A percentile compares a stretch with the other conserved stretches of the same genome.
These are phyloP conservation scores for Populus hybrid DNA, from an alignment of 441 rosid genomes.

Conservation along the genomic window DNA sequence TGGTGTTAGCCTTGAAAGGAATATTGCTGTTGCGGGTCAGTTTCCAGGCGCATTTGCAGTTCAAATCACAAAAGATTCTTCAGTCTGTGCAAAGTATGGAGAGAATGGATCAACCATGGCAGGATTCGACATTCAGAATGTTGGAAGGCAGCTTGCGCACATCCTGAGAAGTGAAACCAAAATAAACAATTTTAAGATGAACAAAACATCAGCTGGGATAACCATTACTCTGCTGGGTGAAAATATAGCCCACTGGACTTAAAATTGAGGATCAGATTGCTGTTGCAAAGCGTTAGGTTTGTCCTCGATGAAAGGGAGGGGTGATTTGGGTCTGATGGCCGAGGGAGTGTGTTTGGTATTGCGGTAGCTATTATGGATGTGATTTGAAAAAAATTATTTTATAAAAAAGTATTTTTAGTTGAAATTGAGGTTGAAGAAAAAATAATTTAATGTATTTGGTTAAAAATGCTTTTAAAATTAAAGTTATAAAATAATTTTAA, in stretches of 20 bases:
- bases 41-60: conserved; percentile 43
- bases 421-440: too few species aligned
- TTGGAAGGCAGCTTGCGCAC: conserved; percentile 60
- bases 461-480: too few species aligned
- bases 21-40: conserved; percentile 30
- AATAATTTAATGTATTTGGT: too few species aligned
- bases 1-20: conserved; percentile 41
- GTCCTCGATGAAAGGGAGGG: conserved; percentile 37
- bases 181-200: conserved; percentile 37
- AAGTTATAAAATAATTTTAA: too few species aligned
- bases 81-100: conserved; percentile 42
- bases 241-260: conserved; percentile 44
- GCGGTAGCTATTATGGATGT: too few species aligned
- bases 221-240: conserved; percentile 46
- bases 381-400: too few species aligned
- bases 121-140: conserved; percentile 53
- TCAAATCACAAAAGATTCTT: conserved; percentile 56
- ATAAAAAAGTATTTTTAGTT: too few species aligned
- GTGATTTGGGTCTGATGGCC: conserved; percentile 21
- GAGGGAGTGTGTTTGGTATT: too few species aligned
- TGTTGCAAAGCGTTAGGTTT: conserved; percentile 42
- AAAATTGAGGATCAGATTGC: conserved; percentile 56
- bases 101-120: conserved; percentile 50
- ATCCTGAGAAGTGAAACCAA: conserved; percentile 48
- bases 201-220: conserved; percentile 52